phyloP scores from a whole-genome alignment of 1,284 basidiomycete genomes.

The Xerocomus amazonicus region DNA sequence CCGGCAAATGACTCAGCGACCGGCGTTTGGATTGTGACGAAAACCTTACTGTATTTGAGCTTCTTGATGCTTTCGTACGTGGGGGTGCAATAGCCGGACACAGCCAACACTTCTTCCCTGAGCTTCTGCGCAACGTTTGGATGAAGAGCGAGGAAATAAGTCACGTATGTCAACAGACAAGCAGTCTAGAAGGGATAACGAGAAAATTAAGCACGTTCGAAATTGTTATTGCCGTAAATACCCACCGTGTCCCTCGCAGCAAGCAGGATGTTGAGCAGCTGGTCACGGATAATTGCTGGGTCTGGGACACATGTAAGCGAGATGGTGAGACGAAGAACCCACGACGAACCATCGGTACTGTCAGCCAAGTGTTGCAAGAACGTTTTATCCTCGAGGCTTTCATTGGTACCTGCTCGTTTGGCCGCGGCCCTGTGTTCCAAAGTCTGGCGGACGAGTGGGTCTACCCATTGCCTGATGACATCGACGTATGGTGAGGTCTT shows the following conservation, averaged over 20 bases:
- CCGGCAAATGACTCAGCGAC: constrained; percentile 7
- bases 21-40: background rate
- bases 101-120: constrained; percentile 57
- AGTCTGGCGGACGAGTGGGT: constrained; percentile 56
- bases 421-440: constrained; percentile 44
- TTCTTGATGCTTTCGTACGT: constrained; percentile 52
- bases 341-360: constrained; percentile 51
- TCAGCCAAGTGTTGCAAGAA: constrained; percentile 67
- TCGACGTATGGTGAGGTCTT: constrained; percentile 48
- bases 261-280: constrained; percentile 68
- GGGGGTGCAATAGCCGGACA: constrained; percentile 48
- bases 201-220: background rate
- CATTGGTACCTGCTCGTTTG: constrained; percentile 37
- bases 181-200: constrained; percentile 44
- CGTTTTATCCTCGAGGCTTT: constrained; percentile 49
- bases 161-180: constrained; percentile 56
- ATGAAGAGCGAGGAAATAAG: constrained; percentile 63
- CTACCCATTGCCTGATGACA: constrained; percentile 55
- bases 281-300: constrained; percentile 58
- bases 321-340: constrained; percentile 2
- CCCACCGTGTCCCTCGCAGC: constrained; percentile 71
- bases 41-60: constrained; percentile 58
- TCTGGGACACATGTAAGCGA: constrained; percentile 36
- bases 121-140: constrained; percentile 51
- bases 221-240: constrained; percentile 5